These are phyloP conservation scores for Geotrichum cucujoidarum DNA, from an alignment of 1,139 yeast genomes.

Conservation along the genomic window DNA sequence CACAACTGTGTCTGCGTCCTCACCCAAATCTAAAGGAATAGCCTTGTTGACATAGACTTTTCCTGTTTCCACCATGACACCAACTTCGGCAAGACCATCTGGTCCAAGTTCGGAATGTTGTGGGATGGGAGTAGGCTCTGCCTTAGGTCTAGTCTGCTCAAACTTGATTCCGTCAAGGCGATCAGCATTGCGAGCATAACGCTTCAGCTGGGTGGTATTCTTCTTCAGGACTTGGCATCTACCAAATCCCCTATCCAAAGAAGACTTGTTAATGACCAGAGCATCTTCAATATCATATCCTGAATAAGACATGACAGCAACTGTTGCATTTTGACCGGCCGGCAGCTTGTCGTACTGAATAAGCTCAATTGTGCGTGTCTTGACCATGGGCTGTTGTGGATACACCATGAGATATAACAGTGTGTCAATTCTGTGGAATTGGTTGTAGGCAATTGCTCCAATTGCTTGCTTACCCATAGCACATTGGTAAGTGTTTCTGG, in stretches of 20 bases:
- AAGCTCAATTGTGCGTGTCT: conserved; percentile 91
- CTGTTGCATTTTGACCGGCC: conserved; percentile 98
- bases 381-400: conserved; percentile 99
- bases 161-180: conserved; percentile 86
- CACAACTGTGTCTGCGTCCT: conserved; percentile 34
- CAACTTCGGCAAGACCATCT: conserved; percentile 97
- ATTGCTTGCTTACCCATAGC: conserved; percentile 99
- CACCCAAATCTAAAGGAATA: conserved; percentile 84
- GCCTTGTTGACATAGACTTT: conserved; percentile 91
- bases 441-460: conserved; percentile 97
- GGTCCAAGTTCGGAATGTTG: conserved; percentile 85
- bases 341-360: conserved; percentile 95
- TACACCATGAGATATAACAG: conserved; percentile 90
- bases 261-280: conserved; percentile 82
- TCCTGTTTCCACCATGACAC: conserved; percentile 83
- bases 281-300: conserved; percentile 99
- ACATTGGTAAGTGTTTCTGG: conserved; percentile 97
- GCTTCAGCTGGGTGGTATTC: conserved; percentile 80
- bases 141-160: conserved; percentile 45
- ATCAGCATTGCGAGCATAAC: conserved; percentile 92
- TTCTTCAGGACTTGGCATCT: conserved; percentile 96
- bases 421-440: conserved; percentile 92
- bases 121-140: conserved; percentile 56
- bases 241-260: conserved; percentile 95
- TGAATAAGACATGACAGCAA: conserved; percentile 97